Evolutionary conservation across 2,329 filamentous ascomycete genomes (phyloP).

Genomic region (Fusarium sarcochroum): DNA sequence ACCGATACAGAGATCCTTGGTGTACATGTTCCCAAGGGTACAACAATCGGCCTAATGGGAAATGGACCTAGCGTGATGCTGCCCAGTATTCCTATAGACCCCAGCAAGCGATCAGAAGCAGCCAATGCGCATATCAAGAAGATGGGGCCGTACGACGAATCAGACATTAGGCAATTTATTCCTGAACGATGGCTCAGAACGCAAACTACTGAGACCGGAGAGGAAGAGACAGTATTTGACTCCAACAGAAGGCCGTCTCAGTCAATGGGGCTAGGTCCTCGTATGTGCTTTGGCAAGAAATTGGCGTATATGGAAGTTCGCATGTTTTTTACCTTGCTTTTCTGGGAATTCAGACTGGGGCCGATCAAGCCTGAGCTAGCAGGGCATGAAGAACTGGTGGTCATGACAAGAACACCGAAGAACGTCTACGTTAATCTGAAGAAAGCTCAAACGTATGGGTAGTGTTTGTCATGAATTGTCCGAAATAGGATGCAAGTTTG

Average conservation of each 20-base stretch:
- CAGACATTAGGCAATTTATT: slow-evolving; percentile 47
- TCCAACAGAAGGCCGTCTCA: slow-evolving; percentile 24
- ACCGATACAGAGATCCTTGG: slow-evolving; percentile 54
- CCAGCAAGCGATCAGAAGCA: slow-evolving; percentile 22
- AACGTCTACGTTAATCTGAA: slow-evolving; percentile 21
- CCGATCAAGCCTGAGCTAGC: slow-evolving; percentile 11
- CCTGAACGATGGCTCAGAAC: slow-evolving; percentile 56
- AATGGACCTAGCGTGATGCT: slow-evolving; percentile 48
- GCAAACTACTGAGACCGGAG: not conserved
- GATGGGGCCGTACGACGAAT: slow-evolving; percentile 42
- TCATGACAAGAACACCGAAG: slow-evolving; percentile 26
- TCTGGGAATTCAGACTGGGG: slow-evolving; percentile 27
- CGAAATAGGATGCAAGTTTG: too few species aligned
- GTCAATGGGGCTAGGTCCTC: slow-evolving; percentile 38
- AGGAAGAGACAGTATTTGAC: slow-evolving; percentile 30
- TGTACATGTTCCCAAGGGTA: slow-evolving; percentile 53
- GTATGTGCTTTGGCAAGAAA: slow-evolving; percentile 41
- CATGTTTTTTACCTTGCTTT: slow-evolving; percentile 19
- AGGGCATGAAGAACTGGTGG: slow-evolving; percentile 18
- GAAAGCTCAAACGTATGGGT: not conserved
- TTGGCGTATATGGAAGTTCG: slow-evolving; percentile 35
- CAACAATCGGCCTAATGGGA: slow-evolving; percentile 46
- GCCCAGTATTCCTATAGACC: slow-evolving; percentile 38
- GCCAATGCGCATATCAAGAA: slow-evolving; percentile 2
- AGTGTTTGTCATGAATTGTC: too few species aligned